Evolutionary conservation across 345 rosid genomes (phyloP).

Genomic region (Adansonia digitata): DNA sequence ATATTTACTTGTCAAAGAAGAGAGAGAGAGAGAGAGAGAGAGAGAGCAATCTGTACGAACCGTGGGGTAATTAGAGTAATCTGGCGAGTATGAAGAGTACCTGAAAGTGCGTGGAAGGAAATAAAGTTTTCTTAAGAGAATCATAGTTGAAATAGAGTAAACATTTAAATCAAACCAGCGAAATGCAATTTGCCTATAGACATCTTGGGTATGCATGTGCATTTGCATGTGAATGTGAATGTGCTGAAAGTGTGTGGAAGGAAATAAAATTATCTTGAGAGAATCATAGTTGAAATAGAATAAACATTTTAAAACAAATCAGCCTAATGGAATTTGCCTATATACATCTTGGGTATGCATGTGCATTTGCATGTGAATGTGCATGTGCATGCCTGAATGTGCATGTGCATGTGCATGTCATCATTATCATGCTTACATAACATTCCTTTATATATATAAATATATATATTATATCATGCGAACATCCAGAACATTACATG

Average conservation of each 20-base stretch:
- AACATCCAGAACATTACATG: not conserved
- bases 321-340: not conserved
- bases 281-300: conserved; percentile 4
- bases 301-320: not conserved
- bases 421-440: no score
- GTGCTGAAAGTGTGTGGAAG: conserved; percentile 39
- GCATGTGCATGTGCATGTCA: conserved; percentile 3
- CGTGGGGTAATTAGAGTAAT: conserved; percentile 77
- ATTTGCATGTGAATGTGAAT: not conserved
- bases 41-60: conserved; percentile 40
- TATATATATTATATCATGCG: not conserved
- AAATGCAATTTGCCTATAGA: not conserved
- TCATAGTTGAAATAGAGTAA: not conserved
- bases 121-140: conserved; percentile 3
- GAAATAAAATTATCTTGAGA: not conserved
- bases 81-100: conserved; percentile 87
- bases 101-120: conserved; percentile 36
- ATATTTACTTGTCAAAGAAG: not conserved
- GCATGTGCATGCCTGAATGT: conserved; percentile 32
- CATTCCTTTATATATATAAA: not conserved
- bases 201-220: not conserved
- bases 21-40: not conserved
- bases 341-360: not conserved
- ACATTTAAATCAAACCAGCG: not conserved
- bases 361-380: not conserved